phyloP scores from a whole-genome alignment of 805 yeast species.

The Wickerhamomyces alni region DNA sequence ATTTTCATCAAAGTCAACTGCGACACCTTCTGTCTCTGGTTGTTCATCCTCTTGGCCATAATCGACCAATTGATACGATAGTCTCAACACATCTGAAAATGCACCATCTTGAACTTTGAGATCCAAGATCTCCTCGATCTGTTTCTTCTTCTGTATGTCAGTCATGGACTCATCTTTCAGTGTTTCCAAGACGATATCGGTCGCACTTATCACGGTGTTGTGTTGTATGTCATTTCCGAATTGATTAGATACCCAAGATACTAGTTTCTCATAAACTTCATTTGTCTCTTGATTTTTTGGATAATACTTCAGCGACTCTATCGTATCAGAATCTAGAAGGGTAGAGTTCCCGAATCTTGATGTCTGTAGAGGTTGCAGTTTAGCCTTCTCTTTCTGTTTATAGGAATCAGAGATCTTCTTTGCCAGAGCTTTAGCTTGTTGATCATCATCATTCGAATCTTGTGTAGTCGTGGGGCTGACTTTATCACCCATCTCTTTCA shows the following conservation, averaged over 20 bases:
- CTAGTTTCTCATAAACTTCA: constrained; percentile 47
- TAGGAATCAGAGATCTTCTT: constrained; percentile 16
- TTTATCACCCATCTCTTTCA: constrained; percentile 63
- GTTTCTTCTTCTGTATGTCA: constrained; percentile 40
- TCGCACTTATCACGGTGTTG: constrained; percentile 62
- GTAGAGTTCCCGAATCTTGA: constrained; percentile 16
- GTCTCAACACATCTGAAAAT: constrained; percentile 23
- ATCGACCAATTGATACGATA: constrained; percentile 47
- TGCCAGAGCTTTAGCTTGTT: constrained; percentile 15
- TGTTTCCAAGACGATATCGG: constrained; percentile 55
- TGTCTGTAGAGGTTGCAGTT: constrained; percentile 4
- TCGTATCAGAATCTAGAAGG: constrained; percentile 26
- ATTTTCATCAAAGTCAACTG: constrained; percentile 41
- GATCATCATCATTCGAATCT: constrained; percentile 6
- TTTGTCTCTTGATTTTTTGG: constrained; percentile 55
- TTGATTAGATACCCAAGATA: constrained; percentile 49
- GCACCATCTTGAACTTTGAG: constrained; percentile 24
- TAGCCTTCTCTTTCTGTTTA: constrained; percentile 14
- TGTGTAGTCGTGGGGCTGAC: constrained; percentile 3
- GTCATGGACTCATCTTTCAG: constrained; percentile 40
- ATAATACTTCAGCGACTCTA: constrained; percentile 51
- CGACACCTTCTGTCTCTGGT: constrained; percentile 30
- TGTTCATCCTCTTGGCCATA: constrained; percentile 24
- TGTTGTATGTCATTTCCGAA: constrained; percentile 73
- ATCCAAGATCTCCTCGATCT: constrained; percentile 41